Percentiles rank a stretch among this genome's conserved stretches.
phyloP scores from a whole-genome alignment of 2,329 filamentous ascomycete species.

The Phialophora tarda region DNA sequence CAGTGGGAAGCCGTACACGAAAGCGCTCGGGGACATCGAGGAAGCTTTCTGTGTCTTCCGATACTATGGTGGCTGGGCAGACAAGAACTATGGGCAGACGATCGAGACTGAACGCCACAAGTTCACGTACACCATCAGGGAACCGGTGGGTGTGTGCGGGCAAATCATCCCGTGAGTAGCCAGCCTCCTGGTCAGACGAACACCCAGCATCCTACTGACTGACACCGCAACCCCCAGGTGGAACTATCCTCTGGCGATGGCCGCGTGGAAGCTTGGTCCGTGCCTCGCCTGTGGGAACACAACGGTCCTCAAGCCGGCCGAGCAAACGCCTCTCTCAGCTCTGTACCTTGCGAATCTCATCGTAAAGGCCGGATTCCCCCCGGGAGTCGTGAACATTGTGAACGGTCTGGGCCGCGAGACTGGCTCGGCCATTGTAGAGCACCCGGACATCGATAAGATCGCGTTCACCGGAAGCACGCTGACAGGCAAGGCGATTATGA shows the following conservation, averaged over 20 bases:
- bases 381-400: constrained; percentile 48
- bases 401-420: constrained; percentile 41
- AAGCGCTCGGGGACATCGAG: too few relatives aligned
- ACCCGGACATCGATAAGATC: constrained; percentile 50
- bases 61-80: constrained; percentile 79
- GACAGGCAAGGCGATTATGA: constrained; percentile 48
- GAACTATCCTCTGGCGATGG: background rate
- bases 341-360: constrained; percentile 69
- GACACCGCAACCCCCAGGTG: too few relatives aligned
- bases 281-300: constrained; percentile 63
- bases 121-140: constrained; percentile 81
- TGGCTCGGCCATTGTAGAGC: constrained; percentile 37
- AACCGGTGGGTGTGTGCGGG: constrained; percentile 74
- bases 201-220: too few relatives aligned
- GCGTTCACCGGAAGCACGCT: constrained; percentile 48
- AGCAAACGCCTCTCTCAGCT: constrained; percentile 63
- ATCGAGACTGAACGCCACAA: constrained; percentile 77
- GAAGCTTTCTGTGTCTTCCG: too few relatives aligned
- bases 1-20: too few relatives aligned
- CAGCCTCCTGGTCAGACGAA: too few relatives aligned
- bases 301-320: constrained; percentile 62
- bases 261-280: constrained; percentile 60
- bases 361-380: constrained; percentile 47
- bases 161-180: too few relatives aligned
- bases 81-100: constrained; percentile 78